Evolutionary conservation across 768 basidiomycete genomes (phyloP), one percentile per base, ranked within the genome.

Genomic region (Psilocybe subaeruginosa): DNA sequence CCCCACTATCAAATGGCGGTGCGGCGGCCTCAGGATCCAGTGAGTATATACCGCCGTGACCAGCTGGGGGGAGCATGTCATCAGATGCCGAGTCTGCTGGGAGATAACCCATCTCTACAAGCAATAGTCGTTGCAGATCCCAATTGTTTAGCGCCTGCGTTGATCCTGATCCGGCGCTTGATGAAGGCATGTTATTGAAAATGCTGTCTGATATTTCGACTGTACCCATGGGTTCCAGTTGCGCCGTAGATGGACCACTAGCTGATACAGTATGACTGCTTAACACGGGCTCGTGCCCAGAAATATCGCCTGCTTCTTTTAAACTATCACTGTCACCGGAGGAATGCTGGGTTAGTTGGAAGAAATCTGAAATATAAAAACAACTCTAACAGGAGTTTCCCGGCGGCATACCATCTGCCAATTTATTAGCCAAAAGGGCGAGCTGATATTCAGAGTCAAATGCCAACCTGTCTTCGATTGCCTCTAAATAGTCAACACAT

Each of bases 321-420:
- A 89, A 70, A 57, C 88, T 78, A 61, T 89, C 86, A 80, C 87
- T 88, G 60, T 2, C 30, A 12, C 31, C n/a, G 33, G 23, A 14
- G 48, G 30, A 39, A 48, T 14, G 19, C 16, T 37, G 56, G 35
- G 19, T 8, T 29, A 16, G 78, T 8, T 27, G 41, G 33, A 7
- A 7, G 2, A 19, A 17, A 46, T 75, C 27, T 77, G 74, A 35
- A 43, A 33, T 45, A 31, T 17, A 29, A 5, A 31, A 12, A 39
- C 2, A 16, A n/a, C 64, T 70, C 62, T 55, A 5, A 78, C 79
- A 72, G 69, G n/a, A 78, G 64, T 46, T 75, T 75, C 9, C 80
- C 82, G 43, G 77, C 73, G 8, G 70, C 61, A 58, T 75, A 73
- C 76, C 76, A 82, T 77, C 71, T 69, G 60, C 33, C 31, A 37